Evolutionary conservation across 352 stramenopile genomes (phyloP).

Genomic region (Phytophthora capsici): DNA sequence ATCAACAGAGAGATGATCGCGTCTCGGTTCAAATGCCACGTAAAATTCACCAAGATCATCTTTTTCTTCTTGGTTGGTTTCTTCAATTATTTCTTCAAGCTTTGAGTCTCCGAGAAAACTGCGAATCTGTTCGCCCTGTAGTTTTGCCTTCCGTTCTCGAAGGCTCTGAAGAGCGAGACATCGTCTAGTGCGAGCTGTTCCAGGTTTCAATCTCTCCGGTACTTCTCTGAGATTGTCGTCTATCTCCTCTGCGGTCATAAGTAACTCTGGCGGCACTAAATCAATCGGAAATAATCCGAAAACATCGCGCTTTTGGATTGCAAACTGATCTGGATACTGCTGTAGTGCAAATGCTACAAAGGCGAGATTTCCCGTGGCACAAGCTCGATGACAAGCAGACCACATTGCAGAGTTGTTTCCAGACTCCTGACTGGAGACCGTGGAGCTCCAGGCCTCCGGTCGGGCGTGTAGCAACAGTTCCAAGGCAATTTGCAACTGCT

Average conservation of each 20-base stretch:
- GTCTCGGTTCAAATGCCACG: constrained; percentile 49
- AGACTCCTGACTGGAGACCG: constrained; percentile 13
- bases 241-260: constrained; percentile 37
- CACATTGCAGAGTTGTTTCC: constrained; percentile 46
- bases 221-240: constrained; percentile 16
- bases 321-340: constrained; percentile 38
- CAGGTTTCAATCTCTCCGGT: neutral
- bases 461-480: constrained; percentile 57
- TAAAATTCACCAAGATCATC: constrained; percentile 34
- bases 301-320: constrained; percentile 46
- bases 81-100: neutral
- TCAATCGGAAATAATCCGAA: constrained; percentile 65
- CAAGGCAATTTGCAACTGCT: constrained; percentile 68
- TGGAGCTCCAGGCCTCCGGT: constrained; percentile 41
- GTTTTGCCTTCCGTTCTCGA: constrained; percentile 39
- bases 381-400: constrained; percentile 62
- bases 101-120: constrained; percentile 6
- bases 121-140: constrained; percentile 29
- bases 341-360: constrained; percentile 64
- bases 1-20: constrained; percentile 43
- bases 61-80: constrained; percentile 18
- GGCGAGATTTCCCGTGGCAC: constrained; percentile 61
- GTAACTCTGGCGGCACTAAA: constrained; percentile 59
- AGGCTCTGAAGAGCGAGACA: constrained; percentile 43
- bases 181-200: constrained; percentile 34